phyloP scores from a whole-genome alignment of 371 early-diverging fungal species.

The Gilbertella persicaria region DNA sequence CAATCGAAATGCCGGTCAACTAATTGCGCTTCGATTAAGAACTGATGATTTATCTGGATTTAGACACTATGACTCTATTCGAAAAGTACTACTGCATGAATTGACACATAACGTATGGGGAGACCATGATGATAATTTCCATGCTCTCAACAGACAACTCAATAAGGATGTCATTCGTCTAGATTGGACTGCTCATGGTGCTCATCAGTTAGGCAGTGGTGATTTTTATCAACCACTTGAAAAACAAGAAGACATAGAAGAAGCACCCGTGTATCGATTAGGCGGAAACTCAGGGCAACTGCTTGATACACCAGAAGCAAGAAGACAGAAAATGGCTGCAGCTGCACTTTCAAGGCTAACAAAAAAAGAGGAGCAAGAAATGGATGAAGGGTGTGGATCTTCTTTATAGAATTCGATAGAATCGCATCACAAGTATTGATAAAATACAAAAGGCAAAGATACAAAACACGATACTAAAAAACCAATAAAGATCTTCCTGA shows the following conservation, averaged over 20 bases:
- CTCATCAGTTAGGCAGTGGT: conserved; percentile 36
- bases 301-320: conserved; percentile 12
- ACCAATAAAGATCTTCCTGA: conserved; percentile 62
- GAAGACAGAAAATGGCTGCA: conserved; percentile 34
- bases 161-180: conserved; percentile 71
- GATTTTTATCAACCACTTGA: conserved; percentile 45
- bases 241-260: conserved; percentile 23
- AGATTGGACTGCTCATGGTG: conserved; percentile 67
- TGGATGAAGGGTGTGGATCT: conserved; percentile 55
- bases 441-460: conserved; percentile 39
- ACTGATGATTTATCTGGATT: conserved; percentile 90
- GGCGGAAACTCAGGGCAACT: conserved; percentile 14
- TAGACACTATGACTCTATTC: conserved; percentile 71
- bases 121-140: conserved; percentile 84
- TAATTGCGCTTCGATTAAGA: conserved; percentile 83
- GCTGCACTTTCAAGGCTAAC: conserved; percentile 49
- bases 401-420: conserved; percentile 33
- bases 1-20: conserved; percentile 82
- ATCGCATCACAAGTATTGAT: conserved; percentile 39
- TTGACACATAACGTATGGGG: conserved; percentile 82
- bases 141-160: conserved; percentile 75
- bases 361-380: conserved; percentile 51
- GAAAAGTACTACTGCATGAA: conserved; percentile 86
- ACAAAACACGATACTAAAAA: conserved; percentile 55
- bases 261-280: conserved; percentile 38